Evolutionary conservation across 495 filamentous ascomycete genomes (phyloP), one percentile per base, ranked within the genome.

Genomic region (Trichodelitschia bisporula): DNA sequence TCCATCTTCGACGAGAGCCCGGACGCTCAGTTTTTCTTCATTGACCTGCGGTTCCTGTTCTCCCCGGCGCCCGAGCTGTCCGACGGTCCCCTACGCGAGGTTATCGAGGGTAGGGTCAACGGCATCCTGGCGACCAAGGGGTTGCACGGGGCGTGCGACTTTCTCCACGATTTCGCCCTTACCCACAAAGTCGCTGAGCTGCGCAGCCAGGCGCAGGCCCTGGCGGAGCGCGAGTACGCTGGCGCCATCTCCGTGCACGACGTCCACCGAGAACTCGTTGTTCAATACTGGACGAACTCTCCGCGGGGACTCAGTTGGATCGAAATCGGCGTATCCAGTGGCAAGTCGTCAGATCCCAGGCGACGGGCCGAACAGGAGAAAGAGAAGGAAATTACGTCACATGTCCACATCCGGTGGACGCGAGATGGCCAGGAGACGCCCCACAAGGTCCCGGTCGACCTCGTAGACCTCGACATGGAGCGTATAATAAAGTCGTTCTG

Each of bases 1-100:
- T 76, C 75, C 0, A 71, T 93, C 34, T 75, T 71, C 1, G 69
- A 79, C 37, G 82, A 91, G 42, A 68, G 83, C 30, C 64, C 66
- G 10, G 52, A 61, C 18, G 73, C 69, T 5, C 84, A 83, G 44
- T 79, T 90, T 44, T 92, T 69, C 51, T 91, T 93, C 43, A 72
- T 95, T 36, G 83, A 93, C 42, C 73, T 92, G 37, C 66, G 82
- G 30, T 79, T 89, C 37, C 50, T 70, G 16, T 97, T 89, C 48
- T 57, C 54, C 11, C 86, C 86, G 4, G 61, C 59, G 2, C 51
- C 60, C 1, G 59, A 64, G 14, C 44, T 80, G 6, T 59, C 72
- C 0, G 59, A 61, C 6, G 52, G 60, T 10, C 50, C 53, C 19
- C 37, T 84, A 16, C 60, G 68, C 30, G 49, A 55, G 18, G 56